Base-by-base conservation (phyloP, 139 green algal genomes). In the Chlamydomonas asymmetrica region DNA sequence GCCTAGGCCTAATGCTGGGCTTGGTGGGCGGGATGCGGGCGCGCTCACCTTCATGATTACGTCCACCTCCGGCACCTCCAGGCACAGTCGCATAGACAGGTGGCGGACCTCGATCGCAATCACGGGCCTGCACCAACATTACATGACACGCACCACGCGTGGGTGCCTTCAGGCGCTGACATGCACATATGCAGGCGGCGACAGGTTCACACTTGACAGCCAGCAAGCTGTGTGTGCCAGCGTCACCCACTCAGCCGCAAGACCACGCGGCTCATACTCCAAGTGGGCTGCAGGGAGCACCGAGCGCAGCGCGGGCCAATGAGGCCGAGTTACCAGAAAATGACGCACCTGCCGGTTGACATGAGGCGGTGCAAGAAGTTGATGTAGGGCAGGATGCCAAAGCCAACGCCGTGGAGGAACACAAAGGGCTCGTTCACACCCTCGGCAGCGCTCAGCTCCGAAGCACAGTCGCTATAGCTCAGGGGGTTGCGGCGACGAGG, bases 391-490 rank as follows among this genome's bases (percentile, higher is more conserved):
- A 87, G 54, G 43, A 87, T 29, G 10, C 84, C 84, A 40, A 85
- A 18, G 2, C 81, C 84, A 16, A 90, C 67, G 40, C 84, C 84
- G 72, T 89, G 84, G n/a, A 85, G 56, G 59, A 89, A 87, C 48
- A 89, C 54, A 3, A 87, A 61, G 18, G 84, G 84, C 59, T 56
- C 20, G 16, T 20, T 56, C 48, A 20, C 23, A 64, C 23, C 29
- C 16, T 27, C 29, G 16, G 16, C 20, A 37, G 57, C 9, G 57
- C 23, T 37, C 57, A 20, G 9, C 23, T 27, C 29, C 29, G 22
- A 20, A 35, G 57, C 57, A 9, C 57, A 64, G 23, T 9, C 57
- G 23, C 16, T 13, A 9, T 37, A 64, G 57, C 23, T 37, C 23
- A 37, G 52, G 35, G 1, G 4, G 6, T 8, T n/a, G 4, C n/a